These are phyloP conservation scores for Candida alai DNA, from an alignment of 805 yeast genomes.

Conservation along the genomic window DNA sequence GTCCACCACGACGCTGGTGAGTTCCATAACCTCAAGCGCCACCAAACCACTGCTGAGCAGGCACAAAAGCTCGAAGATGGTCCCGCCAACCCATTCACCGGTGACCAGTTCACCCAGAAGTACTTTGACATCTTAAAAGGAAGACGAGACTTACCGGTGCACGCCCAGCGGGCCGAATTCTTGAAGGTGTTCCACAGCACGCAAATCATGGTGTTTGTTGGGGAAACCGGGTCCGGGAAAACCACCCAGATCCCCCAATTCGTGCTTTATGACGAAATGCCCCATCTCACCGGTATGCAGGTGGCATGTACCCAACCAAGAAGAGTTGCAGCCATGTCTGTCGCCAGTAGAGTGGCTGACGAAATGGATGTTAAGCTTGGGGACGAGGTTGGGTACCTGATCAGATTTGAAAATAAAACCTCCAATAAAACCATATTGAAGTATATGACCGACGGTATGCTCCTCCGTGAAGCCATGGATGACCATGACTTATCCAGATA, in stretches of 20 bases:
- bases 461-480: conserved; percentile 94
- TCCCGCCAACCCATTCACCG: conserved; percentile 75
- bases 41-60: conserved; percentile 60
- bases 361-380: conserved; percentile 95
- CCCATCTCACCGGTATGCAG: conserved; percentile 76
- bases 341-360: conserved; percentile 94
- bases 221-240: conserved; percentile 99
- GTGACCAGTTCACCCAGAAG: conserved; percentile 52
- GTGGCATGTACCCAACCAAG: conserved; percentile 97
- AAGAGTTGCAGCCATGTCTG: conserved; percentile 98
- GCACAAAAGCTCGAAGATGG: conserved; percentile 60
- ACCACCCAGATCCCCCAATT: conserved; percentile 98
- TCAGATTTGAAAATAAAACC: conserved; percentile 91
- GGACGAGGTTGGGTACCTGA: conserved; percentile 91
- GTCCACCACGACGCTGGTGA: conserved; percentile 65
- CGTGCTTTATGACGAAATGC: conserved; percentile 87
- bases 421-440: conserved; percentile 75
- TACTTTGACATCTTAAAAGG: conserved; percentile 75
- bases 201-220: conserved; percentile 96
- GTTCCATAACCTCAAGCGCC: conserved; percentile 52
- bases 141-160: conserved; percentile 89
- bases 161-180: conserved; percentile 88
- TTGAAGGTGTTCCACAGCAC: conserved; percentile 76
- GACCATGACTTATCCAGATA: conserved; percentile 79
- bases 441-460: conserved; percentile 99